Conservation (phyloP, 148 eudicot genomes). For the Chenopodium album region DNA sequence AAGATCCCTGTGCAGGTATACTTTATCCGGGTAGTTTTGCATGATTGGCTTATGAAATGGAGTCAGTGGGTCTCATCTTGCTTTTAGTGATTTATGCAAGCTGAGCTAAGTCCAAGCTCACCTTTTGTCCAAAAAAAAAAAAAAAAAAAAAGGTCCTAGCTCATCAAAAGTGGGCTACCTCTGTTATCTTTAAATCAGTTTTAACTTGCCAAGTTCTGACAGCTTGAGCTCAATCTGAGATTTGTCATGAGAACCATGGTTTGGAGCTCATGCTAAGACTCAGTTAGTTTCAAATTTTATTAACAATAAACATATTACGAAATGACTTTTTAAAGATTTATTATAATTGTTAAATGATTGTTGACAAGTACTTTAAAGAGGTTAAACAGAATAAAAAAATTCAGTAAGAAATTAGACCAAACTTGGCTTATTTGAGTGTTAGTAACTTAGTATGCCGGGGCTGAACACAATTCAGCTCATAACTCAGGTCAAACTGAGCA, state of each 20-base stretch:
- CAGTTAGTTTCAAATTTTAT: neutral
- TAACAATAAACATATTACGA: too few relatives aligned
- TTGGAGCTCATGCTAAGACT: neutral
- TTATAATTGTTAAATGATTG: too few relatives aligned
- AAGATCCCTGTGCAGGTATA: constrained; percentile 89
- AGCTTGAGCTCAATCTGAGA: neutral
- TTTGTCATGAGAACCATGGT: neutral
- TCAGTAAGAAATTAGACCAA: neutral
- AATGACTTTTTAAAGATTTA: too few relatives aligned
- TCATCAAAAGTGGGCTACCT: neutral
- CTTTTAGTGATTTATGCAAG: neutral
- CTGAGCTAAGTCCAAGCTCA: neutral
- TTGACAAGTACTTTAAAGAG: neutral
- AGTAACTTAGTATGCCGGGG: neutral
- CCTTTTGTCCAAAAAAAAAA: too few relatives aligned
- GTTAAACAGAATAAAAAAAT: too few relatives aligned
- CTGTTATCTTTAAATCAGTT: neutral
- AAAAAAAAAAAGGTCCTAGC: too few relatives aligned
- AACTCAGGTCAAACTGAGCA: neutral
- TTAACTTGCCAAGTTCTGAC: neutral
- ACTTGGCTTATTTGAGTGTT: neutral
- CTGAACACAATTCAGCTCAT: neutral
- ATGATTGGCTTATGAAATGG: too few relatives aligned
- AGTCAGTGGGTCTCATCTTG: neutral
- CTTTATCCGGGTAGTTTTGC: neutral